phyloP scores from a whole-genome alignment of 352 stramenopile genomes.

The Phytophthora citrophthora region DNA sequence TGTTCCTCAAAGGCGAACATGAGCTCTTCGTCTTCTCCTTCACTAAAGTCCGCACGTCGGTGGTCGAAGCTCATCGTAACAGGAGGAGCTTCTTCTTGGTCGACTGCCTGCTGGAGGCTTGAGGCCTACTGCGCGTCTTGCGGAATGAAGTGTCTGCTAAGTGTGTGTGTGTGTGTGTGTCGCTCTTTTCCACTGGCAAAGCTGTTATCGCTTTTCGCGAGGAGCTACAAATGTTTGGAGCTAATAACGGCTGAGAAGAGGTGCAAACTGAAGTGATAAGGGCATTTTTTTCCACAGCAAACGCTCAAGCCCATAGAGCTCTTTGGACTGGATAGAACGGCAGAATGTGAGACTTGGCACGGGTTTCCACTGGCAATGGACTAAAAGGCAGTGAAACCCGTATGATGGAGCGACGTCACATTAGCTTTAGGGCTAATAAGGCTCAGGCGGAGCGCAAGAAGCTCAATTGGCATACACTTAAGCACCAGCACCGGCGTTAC shows the following conservation, averaged over 20 bases:
- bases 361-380: not conserved
- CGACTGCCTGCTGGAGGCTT: not conserved
- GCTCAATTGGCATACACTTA: constrained; percentile 12
- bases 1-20: constrained; percentile 74
- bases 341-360: constrained; percentile 18
- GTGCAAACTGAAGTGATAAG: constrained; percentile 3
- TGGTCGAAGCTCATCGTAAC: constrained; percentile 10
- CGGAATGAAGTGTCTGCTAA: constrained; percentile 19
- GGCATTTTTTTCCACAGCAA: constrained; percentile 18
- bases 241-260: constrained; percentile 19
- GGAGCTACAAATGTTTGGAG: constrained; percentile 17
- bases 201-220: constrained; percentile 25
- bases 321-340: constrained; percentile 17
- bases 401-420: constrained; percentile 15
- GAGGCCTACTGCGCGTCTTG: constrained; percentile 26
- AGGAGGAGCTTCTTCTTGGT: not conserved
- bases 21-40: constrained; percentile 66
- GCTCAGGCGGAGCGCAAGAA: not conserved
- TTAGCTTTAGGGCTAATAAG: not conserved
- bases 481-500: not conserved
- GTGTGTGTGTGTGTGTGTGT: not conserved
- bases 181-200: constrained; percentile 17
- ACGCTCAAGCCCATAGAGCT: constrained; percentile 24
- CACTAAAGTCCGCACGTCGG: constrained; percentile 11
- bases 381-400: constrained; percentile 1